Percentiles rank a stretch among this genome's conserved stretches.
Evolutionary conservation across 1,284 basidiomycete species (phyloP).

Genomic region (Cystobasidium sp.): DNA sequence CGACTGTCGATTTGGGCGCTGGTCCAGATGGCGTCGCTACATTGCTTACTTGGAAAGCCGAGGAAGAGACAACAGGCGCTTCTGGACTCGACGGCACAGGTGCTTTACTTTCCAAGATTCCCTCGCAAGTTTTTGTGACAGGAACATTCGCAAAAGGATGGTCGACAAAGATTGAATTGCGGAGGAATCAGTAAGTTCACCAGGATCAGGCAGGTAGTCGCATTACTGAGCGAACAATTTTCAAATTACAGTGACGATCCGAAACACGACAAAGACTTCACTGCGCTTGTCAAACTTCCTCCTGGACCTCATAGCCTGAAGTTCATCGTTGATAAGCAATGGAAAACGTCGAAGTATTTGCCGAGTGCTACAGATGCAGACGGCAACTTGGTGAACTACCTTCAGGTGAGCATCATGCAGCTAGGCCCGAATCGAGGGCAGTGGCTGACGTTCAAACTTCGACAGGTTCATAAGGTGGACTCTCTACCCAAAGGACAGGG

Average conservation of each 20-base stretch:
- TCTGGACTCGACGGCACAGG: constrained; percentile 22
- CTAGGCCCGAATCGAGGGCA: neutral
- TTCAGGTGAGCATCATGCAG: constrained; percentile 62
- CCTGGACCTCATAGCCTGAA: constrained; percentile 95
- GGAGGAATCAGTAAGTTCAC: constrained; percentile 57
- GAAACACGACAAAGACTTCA: constrained; percentile 56
- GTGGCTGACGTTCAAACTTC: neutral
- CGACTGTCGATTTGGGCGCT: constrained; percentile 55
- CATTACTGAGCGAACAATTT: neutral
- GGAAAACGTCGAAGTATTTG: constrained; percentile 74
- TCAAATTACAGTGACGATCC: neutral
- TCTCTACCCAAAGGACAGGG: constrained; percentile 11
- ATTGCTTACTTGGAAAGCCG: constrained; percentile 53
- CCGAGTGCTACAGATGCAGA: constrained; percentile 93
- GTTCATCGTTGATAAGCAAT: constrained; percentile 92
- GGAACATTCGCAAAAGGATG: constrained; percentile 66
- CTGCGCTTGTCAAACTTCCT: constrained; percentile 64
- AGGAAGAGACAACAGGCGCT: constrained; percentile 44
- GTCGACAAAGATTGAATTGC: constrained; percentile 62
- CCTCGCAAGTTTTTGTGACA: constrained; percentile 61
- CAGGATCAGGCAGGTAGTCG: neutral
- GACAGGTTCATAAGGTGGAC: constrained; percentile 34
- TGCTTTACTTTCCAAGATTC: constrained; percentile 3
- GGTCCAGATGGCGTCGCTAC: constrained; percentile 54
- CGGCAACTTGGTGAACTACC: constrained; percentile 93